Evolutionary conservation across 371 early-diverging fungal species (phyloP), one percentile per base, ranked within the genome.

Genomic region (Mortierella sp.): DNA sequence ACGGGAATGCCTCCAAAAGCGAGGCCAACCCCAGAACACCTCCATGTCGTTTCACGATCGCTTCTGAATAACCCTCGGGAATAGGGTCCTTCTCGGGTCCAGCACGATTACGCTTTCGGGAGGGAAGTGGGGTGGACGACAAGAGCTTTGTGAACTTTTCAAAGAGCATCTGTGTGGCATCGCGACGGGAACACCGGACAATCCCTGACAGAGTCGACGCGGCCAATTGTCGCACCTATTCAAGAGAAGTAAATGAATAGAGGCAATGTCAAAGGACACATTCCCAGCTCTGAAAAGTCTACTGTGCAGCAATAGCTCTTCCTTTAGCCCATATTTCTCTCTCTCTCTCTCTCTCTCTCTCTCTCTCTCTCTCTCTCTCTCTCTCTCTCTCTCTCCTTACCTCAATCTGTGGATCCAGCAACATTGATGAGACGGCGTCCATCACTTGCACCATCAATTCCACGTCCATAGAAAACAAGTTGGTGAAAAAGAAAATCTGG

Each of bases 21-120:
- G 93, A 89, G 16, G 94, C 88, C n/a, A 97, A 79, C 0, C 97
- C 98, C 59, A 97, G 85, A 14, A 93, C 96, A 28, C 93, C 96
- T 0, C 95, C 92, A 82, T 97, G 97, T 16, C 96, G 90, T 44
- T 87, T 87, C 47, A 92, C 83, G 1, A 95, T 71, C 0, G 90
- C 90, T 15, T 86, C 87, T 2, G 82, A 75, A 74, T 86, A 90
- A 0, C 85, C 88, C 60, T 71, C 86, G 7, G 86, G 83, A 55
- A 83, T 75, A 9, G 85, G 63, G 30, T 82, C 84, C 55, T 83
- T 84, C n/a, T 86, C 46, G 14, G 62, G 37, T 7, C 62, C 53
- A n/a, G 64, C 44, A 11, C 68, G 68, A 16, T 66, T 70, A 7
- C 73, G 62, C 48, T 72, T 76, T 23, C 76, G 77, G 9, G 51